Base-by-base conservation (phyloP, 2,329 filamentous ascomycete species). In the Ascochyta fabae region DNA sequence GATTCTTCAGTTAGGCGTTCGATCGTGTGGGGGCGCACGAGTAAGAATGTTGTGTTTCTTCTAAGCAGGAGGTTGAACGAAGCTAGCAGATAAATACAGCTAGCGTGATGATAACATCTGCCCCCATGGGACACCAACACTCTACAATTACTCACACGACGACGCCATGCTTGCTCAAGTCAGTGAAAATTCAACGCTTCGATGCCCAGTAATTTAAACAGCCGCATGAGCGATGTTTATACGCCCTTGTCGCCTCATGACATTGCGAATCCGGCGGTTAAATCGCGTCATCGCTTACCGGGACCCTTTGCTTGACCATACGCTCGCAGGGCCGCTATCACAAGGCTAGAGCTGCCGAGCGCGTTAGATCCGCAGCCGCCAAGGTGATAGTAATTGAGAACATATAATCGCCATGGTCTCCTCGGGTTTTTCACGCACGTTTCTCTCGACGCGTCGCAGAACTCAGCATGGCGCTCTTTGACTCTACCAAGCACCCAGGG, bases 391-490 rank as follows among this genome's bases (percentile, higher is more conserved):
- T 38, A 56, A 34, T 33, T 39, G 8, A 39, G 27, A 40, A 33
- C 53, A 48, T 56, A 56, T 60, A 60, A 58, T 55, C 61, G 54
- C 43, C 27, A 52, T 56, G 41, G 36, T 13, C 27, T 50, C 38
- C 33, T 33, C 40, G 15, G 24, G 19, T 16, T 40, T 33, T 35
- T 16, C 22, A 43, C 24, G 35, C 26, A 6, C 23, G 36, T 38
- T n/a, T 46, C 22, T 27, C 47, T 31, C 35, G 2, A 12, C 33
- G n/a, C 47, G 39, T 53, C 35, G 15, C 40, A 50, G 24, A 27
- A n/a, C 40, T 41, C 43, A 50, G 8, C 31, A 68, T 68, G 66
- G 62, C 62, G 51, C 46, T 62, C 26, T 61, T 59, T 50, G 62
- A 68, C 45, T 58, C 46, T 16, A 33, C 59, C 27, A 68, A 68